Evolutionary conservation across 2,329 filamentous ascomycete species (phyloP), one percentile per base, ranked within the genome.

Genomic region (Aspergillus puulaauensis): DNA sequence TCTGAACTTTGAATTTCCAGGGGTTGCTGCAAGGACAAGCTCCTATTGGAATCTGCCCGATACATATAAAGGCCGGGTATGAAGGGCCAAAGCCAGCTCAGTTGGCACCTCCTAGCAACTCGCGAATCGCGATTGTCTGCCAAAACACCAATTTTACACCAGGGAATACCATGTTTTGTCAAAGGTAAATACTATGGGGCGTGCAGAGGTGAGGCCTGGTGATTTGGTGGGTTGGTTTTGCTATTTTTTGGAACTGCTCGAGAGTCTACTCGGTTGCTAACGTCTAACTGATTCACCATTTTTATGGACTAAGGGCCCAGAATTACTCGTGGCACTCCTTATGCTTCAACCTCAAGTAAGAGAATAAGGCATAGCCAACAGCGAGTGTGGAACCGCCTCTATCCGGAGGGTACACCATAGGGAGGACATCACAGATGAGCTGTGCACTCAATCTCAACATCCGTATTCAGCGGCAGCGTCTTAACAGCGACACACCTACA

Each of bases 361-460:
- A n/a, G 4, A 37, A 37, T 37, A 27, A 27, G 24, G 24, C 7
- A 7, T 27, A 27, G 9, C 6, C 24, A 27, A 8, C 24, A 27
- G 24, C 7, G 24, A 27, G 24, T 31, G 9, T 31, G 27, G 3
- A 11, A 3, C 9, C 9, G 27, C 9, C 27, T 31, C 27, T 31
- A 31, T 31, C 4, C 9, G 27, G 27, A 31, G 27, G 27, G 27
- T 11, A 8, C 9, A 4, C 27, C 3, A 35, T 7, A 31, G 27
- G 27, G 21, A 35, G 27, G 27, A n/a, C 27, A 43, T 54, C 40
- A 58, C 40, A 58, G 48, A 53, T 60, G 57, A 46, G 57, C 80
- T 56, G 95, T 89, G 73, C 87, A 90, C 83, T 96, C 91, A 72
- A 96, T 95, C 82, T 96, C 92, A 23, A 96, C 87, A 59, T 91